Evolutionary conservation across 352 stramenopile species (phyloP), one percentile per base, ranked within the genome.

Genomic region (Phytophthora cryptogea): DNA sequence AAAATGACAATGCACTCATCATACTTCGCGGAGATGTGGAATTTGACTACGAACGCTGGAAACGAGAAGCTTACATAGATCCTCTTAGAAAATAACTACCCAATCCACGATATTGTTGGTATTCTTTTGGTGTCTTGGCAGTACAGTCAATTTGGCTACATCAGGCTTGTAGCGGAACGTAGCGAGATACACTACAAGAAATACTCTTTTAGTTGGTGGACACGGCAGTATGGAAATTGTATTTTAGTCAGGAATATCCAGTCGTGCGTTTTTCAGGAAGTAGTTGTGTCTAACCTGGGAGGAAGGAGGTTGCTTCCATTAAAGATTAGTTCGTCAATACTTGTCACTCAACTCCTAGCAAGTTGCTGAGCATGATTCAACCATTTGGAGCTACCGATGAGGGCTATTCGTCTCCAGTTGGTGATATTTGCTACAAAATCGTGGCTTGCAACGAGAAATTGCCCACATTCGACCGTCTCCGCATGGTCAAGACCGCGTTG

Each of bases 31-130:
- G 51, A 5, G 14, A 57, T 32, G 37, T 40, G 2, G 37, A 57
- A 8, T 57, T 57, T n/a, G 49, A 57, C n/a, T 57, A 48, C 20
- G 23, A 57, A 32, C 16, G 49, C 37, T 57, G 49, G 49, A 57
- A 45, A 16, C 20, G 20, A 23, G 20, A 23, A 23, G 20, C 20
- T 23, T 23, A 23, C 20, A 23, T 23, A 3, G 20, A 23, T 23
- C 20, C 20, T 23, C 20, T 23, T 23, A 23, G 20, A 23, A 23
- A 23, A 23, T 23, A 23, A 23, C n/a, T n/a, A n/a, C n/a, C n/a
- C n/a, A n/a, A n/a, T n/a, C n/a, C n/a, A n/a, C n/a, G n/a, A n/a
- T n/a, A n/a, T n/a, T n/a, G n/a, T n/a, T n/a, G n/a, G n/a, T n/a
- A n/a, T n/a, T n/a, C n/a, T n/a, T n/a, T n/a, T n/a, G n/a, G n/a